Evolutionary conservation across 768 basidiomycete genomes (phyloP).

Genomic region (Naganishia friedmannii): DNA sequence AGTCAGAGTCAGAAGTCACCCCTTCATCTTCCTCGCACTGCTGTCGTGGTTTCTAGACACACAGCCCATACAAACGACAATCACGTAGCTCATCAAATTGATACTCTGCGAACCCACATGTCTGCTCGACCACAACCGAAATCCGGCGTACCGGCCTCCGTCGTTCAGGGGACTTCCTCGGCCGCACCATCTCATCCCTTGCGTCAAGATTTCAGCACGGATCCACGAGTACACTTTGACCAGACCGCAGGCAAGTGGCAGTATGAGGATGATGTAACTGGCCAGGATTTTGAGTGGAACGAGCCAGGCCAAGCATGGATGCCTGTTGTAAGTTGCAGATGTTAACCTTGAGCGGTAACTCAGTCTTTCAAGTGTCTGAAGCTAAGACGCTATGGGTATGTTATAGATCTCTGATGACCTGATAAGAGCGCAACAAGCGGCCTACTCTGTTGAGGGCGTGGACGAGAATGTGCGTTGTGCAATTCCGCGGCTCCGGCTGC

Average conservation of each 20-base stretch:
- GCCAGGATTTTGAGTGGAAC: constrained; percentile 87
- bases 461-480: constrained; percentile 77
- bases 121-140: constrained; percentile 7
- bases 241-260: constrained; percentile 74
- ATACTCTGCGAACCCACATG: neutral
- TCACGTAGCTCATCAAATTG: neutral
- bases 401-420: constrained; percentile 61
- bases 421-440: constrained; percentile 85
- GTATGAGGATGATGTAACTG: constrained; percentile 77
- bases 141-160: constrained; percentile 7
- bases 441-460: constrained; percentile 86
- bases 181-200: constrained; percentile 8
- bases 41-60: no score
- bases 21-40: no score
- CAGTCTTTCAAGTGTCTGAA: neutral
- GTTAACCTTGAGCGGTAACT: neutral
- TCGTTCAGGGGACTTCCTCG: neutral
- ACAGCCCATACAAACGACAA: no score
- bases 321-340: constrained; percentile 64
- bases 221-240: constrained; percentile 79
- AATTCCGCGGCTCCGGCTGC: neutral
- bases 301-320: constrained; percentile 72
- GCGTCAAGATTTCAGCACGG: constrained; percentile 64
- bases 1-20: no score
- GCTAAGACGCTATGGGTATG: neutral